These are phyloP conservation scores for Leccinum imitatum DNA, from an alignment of 768 basidiomycete genomes.

Conservation along the genomic window DNA sequence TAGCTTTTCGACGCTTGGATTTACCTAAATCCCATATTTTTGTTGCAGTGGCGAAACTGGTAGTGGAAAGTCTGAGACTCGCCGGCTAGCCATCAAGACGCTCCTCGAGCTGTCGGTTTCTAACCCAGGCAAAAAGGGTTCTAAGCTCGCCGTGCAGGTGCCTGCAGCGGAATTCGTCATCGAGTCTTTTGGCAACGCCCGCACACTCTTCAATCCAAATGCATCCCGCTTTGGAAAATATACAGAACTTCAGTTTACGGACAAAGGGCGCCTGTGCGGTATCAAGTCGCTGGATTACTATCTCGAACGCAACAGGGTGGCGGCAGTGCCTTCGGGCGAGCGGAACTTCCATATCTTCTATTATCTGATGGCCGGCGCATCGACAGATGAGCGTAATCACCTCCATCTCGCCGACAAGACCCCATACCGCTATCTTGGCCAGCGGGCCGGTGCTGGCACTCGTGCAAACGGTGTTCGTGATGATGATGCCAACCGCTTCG, in stretches of 20 bases:
- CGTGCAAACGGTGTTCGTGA: slow-evolving; percentile 52
- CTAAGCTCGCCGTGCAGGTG: slow-evolving; percentile 82
- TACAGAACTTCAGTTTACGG: slow-evolving; percentile 95
- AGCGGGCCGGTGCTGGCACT: slow-evolving; percentile 35
- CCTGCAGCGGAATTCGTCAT: slow-evolving; percentile 95
- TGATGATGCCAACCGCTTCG: slow-evolving; percentile 84
- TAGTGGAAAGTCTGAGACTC: slow-evolving; percentile 91
- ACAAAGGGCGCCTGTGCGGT: slow-evolving; percentile 84
- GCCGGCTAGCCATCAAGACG: slow-evolving; percentile 87
- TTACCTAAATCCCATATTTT: background rate
- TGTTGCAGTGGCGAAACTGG: slow-evolving; percentile 80
- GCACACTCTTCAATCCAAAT: slow-evolving; percentile 89
- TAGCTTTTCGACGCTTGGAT: background rate
- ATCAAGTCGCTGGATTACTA: slow-evolving; percentile 97
- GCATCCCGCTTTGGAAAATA: slow-evolving; percentile 98
- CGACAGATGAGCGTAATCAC: slow-evolving; percentile 83
- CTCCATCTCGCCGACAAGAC: slow-evolving; percentile 81
- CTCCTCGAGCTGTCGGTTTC: slow-evolving; percentile 88
- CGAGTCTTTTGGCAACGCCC: slow-evolving; percentile 91
- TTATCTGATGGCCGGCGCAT: slow-evolving; percentile 91
- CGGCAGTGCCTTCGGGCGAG: slow-evolving; percentile 85
- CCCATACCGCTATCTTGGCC: slow-evolving; percentile 84
- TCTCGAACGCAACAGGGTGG: slow-evolving; percentile 86
- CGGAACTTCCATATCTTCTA: slow-evolving; percentile 99
- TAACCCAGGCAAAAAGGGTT: slow-evolving; percentile 90